phyloP scores from a whole-genome alignment of 2,329 filamentous ascomycete genomes.

The Sphaerostilbella broomeana region DNA sequence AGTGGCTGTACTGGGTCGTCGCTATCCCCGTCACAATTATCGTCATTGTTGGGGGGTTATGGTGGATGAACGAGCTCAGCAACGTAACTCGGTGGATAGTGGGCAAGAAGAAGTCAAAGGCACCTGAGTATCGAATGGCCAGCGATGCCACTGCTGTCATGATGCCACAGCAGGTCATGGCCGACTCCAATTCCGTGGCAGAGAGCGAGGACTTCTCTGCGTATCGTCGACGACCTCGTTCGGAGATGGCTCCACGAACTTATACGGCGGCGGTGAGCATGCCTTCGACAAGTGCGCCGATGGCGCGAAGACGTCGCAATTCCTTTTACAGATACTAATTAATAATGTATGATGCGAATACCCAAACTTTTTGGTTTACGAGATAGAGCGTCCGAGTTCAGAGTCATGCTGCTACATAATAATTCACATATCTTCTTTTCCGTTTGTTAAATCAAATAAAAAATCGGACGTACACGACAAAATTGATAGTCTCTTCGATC shows the following conservation, averaged over 20 bases:
- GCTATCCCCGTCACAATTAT: constrained; percentile 40
- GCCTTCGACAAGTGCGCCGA: neutral
- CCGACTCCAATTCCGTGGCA: too few species aligned
- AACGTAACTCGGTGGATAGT: constrained; percentile 26
- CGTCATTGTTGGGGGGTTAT: constrained; percentile 33
- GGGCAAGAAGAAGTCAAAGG: constrained; percentile 12
- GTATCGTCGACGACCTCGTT: neutral
- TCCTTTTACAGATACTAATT: constrained; percentile 9
- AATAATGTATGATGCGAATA: neutral
- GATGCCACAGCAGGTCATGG: neutral
- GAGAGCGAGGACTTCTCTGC: constrained; percentile 1
- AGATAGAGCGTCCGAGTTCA: too few species aligned
- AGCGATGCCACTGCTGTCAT: neutral
- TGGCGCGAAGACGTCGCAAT: constrained; percentile 4
- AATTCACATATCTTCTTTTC: too few species aligned
- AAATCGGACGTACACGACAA: too few species aligned
- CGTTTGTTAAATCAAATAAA: too few species aligned
- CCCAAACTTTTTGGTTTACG: too few species aligned
- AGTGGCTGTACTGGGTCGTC: constrained; percentile 45
- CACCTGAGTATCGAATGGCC: neutral
- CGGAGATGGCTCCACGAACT: neutral
- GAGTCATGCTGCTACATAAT: too few species aligned
- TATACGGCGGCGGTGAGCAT: neutral
- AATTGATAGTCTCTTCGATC: too few species aligned
- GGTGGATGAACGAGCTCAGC: constrained; percentile 38